Base-by-base conservation (phyloP, 306 rosid genomes). In the Cotoneaster glaucophyllus region DNA sequence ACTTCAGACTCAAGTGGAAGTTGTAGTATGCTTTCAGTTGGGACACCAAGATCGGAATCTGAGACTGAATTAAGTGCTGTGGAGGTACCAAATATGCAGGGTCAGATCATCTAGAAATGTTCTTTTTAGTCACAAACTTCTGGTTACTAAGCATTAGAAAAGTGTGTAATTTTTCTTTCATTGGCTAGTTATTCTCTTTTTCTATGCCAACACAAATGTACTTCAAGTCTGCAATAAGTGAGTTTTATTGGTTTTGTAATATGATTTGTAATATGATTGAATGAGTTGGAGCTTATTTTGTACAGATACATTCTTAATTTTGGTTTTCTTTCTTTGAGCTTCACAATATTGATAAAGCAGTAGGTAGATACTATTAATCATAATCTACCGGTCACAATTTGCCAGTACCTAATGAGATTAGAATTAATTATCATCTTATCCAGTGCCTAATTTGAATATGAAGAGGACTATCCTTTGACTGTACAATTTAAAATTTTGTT, bases 1-100 rank as follows among this genome's bases (percentile, higher is more conserved):
- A 19, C 21, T 28, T 66, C 78, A 32, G 83, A 82, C 41, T 84
- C 85, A 25, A 85, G 82, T 79, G 64, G 73, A 11, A 79, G 77
- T 26, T 76, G 82, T 17, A 56, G 72, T 62, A 58, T 81, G 14
- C 57, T 26, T 48, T 71, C 85, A 39, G 18, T 64, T 37, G 80
- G 66, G 70, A 71, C 74, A 5, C 69, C 67, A 57, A 25, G 74
- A 39, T 64, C 74, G 32, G 82, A 74, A 29, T 76, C 70, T 10
- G 79, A 84, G 78, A 64, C 74, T 45, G 74, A 73, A 77, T 53
- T 81, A 70, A 52, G 17, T 61, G 12, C 37, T 8, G 64, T n/a
- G 53, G 34, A 31, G 29, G 29, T 39, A 21, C n/a, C 8, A 13
- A 45, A 71, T 69, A 11, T 48, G 52, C 24, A 71, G 63, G 63